phyloP scores from a whole-genome alignment of 225 moss, liverwort and hornwort species.

The Antitrichia curtipendula region DNA sequence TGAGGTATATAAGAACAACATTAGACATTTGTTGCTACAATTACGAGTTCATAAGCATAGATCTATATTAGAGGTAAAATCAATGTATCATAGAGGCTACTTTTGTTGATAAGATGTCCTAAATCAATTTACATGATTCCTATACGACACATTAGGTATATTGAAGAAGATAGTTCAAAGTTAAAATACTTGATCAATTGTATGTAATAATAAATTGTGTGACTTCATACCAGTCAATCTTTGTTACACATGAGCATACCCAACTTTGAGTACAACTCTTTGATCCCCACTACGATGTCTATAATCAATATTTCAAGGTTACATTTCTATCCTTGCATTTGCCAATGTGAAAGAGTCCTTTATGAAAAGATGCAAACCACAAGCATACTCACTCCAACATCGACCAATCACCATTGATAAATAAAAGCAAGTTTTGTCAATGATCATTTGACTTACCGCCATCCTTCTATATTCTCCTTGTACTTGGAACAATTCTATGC shows the following conservation, averaged over 20 bases:
- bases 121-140: fast-evolving
- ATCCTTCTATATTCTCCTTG: neutral
- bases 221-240: neutral
- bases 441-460: neutral
- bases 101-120: neutral
- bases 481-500: neutral
- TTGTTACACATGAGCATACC: fast-evolving
- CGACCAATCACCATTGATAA: neutral
- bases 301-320: fast-evolving
- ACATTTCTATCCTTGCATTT: neutral
- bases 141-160: neutral
- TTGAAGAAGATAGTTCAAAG: neutral
- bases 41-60: fast-evolving
- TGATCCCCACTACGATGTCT: neutral
- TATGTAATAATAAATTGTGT: neutral
- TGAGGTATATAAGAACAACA: neutral
- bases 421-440: neutral
- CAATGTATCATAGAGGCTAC: too few relatives aligned
- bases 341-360: neutral
- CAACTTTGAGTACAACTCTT: neutral
- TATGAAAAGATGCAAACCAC: neutral
- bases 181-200: neutral
- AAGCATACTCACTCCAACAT: neutral
- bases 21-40: neutral
- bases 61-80: neutral